Base-by-base conservation (phyloP, 75 land plant species). In the Cryptomeria japonica region DNA sequence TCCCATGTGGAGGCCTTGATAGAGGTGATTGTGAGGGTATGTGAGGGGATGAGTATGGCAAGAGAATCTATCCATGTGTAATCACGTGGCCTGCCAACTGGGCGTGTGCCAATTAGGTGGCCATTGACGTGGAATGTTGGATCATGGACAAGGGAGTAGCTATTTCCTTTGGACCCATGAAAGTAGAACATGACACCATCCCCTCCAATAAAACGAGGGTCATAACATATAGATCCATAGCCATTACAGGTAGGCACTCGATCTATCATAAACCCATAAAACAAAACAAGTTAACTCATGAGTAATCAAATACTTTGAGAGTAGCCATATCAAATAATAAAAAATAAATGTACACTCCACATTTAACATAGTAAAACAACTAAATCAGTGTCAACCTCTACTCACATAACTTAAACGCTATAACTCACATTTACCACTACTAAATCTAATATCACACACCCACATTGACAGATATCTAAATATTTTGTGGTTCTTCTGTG, bases 1-100 rank as follows among this genome's bases (percentile, higher is more conserved):
- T 88, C 84, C 92, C 92, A 91, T 13, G 19, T 37, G 18, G 79
- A 73, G n/a, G 87, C 90, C 44, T 42, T 89, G 41, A 39, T 84
- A 39, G 93, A 80, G 19, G 83, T 87, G 38, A 88, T 25, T 77
- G 55, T 84, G 86, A 92, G 51, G 51, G 75, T 87, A 86, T 93
- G 93, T 73, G 84, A 19, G 41, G 75, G 82, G 84, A 34, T 91
- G 72, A 95, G 78, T 78, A 95, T 39, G 12, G 93, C 96, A 14
- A 95, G 90, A 15, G 95, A 93, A 61, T 95, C 93, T 18, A 95
- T 87, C 96, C 96, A 95, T 0, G 96, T 95, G 87, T 84, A 95
- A 88, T 95, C 96, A 19, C 96, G 84, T n/a, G 88, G 37, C 49
- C 96, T 68, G 31, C 92, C 95, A 2, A 55, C 82, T 18, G 95